Conservation (phyloP, 169 alveolate genomes). For the Cyclospora cayetanensis region DNA sequence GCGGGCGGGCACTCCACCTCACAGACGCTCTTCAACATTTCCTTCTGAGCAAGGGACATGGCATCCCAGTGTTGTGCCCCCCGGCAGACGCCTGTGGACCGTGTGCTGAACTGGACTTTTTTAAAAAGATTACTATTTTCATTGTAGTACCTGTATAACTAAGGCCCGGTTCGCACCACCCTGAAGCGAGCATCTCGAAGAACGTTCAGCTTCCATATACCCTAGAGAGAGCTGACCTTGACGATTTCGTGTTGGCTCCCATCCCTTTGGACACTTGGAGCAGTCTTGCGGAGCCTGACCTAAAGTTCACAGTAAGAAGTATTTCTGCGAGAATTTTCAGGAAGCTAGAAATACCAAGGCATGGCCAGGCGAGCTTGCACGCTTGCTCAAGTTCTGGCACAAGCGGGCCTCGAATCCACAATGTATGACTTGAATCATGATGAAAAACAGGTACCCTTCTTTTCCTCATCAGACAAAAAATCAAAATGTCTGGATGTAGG, state of each 20-base stretch:
- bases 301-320: not conserved
- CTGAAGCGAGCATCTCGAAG: not conserved
- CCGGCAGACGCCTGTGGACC: conserved; percentile 24
- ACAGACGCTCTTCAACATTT: conserved; percentile 9
- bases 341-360: not conserved
- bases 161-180: conserved; percentile 66
- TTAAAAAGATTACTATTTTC: no score
- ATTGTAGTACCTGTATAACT: not conserved
- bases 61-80: conserved; percentile 36
- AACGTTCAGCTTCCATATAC: no score
- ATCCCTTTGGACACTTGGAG: conserved; percentile 24
- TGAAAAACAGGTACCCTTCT: no score
- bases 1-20: not conserved
- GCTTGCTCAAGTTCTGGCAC: not conserved
- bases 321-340: no score
- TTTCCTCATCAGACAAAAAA: not conserved
- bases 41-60: not conserved
- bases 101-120: not conserved
- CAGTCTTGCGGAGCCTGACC: conserved; percentile 52
- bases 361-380: conserved; percentile 48
- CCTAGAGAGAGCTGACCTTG: not conserved
- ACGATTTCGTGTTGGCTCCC: not conserved
- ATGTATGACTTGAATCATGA: no score
- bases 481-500: conserved; percentile 28
- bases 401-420: no score